phyloP scores from a whole-genome alignment of 306 rosid genomes.

The Cucurbita pepo region DNA sequence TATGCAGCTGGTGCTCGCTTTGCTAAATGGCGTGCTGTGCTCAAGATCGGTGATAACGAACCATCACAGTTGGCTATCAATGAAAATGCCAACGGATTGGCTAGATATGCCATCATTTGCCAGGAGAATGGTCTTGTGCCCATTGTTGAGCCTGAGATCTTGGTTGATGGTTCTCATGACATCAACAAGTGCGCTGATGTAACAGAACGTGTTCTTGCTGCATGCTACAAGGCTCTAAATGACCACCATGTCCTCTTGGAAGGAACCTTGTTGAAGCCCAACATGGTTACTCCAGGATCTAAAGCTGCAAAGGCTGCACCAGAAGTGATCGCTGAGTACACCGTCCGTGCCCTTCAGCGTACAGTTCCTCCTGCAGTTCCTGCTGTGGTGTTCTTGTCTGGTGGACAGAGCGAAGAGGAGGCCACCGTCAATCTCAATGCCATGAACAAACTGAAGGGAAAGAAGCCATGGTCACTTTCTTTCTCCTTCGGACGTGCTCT shows the following conservation, averaged over 20 bases:
- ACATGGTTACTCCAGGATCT: constrained; percentile 83
- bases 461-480: constrained; percentile 75
- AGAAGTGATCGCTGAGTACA: constrained; percentile 48
- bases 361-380: constrained; percentile 62
- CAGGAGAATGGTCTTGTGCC: constrained; percentile 78
- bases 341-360: constrained; percentile 46
- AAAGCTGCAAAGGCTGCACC: constrained; percentile 40
- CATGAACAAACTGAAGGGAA: constrained; percentile 47
- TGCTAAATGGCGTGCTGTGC: constrained; percentile 82
- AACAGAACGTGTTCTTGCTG: constrained; percentile 69
- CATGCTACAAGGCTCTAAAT: constrained; percentile 72
- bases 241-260: constrained; percentile 68
- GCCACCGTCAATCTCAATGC: constrained; percentile 66
- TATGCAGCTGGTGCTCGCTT: constrained; percentile 71
- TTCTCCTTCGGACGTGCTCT: constrained; percentile 73
- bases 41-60: constrained; percentile 53
- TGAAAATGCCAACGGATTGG: constrained; percentile 65
- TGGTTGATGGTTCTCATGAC: constrained; percentile 59
- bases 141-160: constrained; percentile 72
- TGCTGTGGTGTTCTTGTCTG: constrained; percentile 57
- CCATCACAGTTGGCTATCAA: constrained; percentile 60
- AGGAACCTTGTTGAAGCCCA: constrained; percentile 69
- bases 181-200: constrained; percentile 51
- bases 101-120: constrained; percentile 58
- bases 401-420: constrained; percentile 84